Conservation (phyloP, 805 yeast species). For the Saccharomycopsis olivae region DNA sequence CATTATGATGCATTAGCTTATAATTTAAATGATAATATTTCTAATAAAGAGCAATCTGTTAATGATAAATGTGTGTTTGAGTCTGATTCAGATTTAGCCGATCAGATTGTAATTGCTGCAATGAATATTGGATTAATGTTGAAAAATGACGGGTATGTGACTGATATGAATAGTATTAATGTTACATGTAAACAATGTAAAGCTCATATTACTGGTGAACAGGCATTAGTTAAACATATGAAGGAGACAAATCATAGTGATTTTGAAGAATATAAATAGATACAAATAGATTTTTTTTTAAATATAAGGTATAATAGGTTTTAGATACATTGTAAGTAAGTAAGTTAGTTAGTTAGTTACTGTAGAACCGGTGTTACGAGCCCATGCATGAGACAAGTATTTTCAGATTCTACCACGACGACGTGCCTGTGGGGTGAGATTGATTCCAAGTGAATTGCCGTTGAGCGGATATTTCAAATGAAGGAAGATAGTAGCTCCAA, state of each 20-base stretch:
- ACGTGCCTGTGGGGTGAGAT: neutral
- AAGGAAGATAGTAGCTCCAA: too few species aligned
- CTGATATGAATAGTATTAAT: slow-evolving; percentile 51
- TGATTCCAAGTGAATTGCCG: neutral
- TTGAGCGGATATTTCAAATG: too few species aligned
- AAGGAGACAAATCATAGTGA: slow-evolving; percentile 45
- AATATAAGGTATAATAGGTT: neutral
- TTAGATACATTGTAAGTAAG: neutral
- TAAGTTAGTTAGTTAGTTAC: neutral
- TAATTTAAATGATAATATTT: slow-evolving; percentile 19
- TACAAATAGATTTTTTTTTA: too few species aligned
- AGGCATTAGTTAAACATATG: slow-evolving; percentile 56
- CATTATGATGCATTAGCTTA: slow-evolving; percentile 61
- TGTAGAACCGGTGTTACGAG: neutral
- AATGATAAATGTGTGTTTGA: slow-evolving; percentile 37
- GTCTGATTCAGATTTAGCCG: slow-evolving; percentile 24
- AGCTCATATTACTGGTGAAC: slow-evolving; percentile 45
- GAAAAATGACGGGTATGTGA: slow-evolving; percentile 44
- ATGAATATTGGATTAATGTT: slow-evolving; percentile 28
- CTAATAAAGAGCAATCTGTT: neutral
- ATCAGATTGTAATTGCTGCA: slow-evolving; percentile 29
- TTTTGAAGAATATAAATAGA: slow-evolving; percentile 23
- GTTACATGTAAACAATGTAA: slow-evolving; percentile 51
- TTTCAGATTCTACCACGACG: neutral
- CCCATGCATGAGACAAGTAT: neutral